phyloP scores from a whole-genome alignment of 139 green algal species.

The Diplosphaera chodatii region DNA sequence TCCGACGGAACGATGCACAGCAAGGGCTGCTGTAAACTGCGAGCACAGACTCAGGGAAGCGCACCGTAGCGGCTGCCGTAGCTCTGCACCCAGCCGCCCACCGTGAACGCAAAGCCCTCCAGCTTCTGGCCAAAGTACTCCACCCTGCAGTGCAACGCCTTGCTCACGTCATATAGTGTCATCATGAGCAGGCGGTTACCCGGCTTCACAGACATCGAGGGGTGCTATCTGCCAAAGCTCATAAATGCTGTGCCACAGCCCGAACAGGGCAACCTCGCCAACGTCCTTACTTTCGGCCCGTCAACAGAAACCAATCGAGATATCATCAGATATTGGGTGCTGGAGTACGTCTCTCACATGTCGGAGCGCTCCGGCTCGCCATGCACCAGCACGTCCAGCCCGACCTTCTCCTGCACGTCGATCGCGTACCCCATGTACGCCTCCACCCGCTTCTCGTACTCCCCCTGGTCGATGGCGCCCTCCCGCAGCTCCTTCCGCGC shows the following conservation, averaged over 20 bases:
- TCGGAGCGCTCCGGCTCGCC: conserved; percentile 79
- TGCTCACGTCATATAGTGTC: too few relatives aligned
- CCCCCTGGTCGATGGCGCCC: conserved; percentile 37
- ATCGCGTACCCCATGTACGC: conserved; percentile 51
- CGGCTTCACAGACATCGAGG: too few relatives aligned
- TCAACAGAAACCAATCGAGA: too few relatives aligned
- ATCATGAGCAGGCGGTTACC: too few relatives aligned
- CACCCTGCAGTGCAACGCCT: conserved; percentile 50
- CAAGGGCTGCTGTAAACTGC: too few relatives aligned
- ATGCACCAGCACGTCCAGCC: conserved; percentile 86
- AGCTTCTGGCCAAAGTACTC: conserved; percentile 87
- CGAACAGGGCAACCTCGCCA: too few relatives aligned
- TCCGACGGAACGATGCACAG: too few relatives aligned
- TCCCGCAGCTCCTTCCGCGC: conserved; percentile 52
- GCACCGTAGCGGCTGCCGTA: conserved; percentile 73
- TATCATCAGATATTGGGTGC: too few relatives aligned
- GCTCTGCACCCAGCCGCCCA: conserved; percentile 69
- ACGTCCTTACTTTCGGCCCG: too few relatives aligned
- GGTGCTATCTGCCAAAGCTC: too few relatives aligned
- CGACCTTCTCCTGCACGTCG: conserved; percentile 65
- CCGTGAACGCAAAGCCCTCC: conserved; percentile 70
- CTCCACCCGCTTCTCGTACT: conserved; percentile 61
- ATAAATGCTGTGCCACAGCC: too few relatives aligned
- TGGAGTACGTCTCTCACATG: conserved; percentile 48
- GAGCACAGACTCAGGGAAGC: too few relatives aligned